Evolutionary conservation across 2,329 filamentous ascomycete genomes (phyloP), one percentile per base, ranked within the genome.

Genomic region (Corynespora cassiicola): DNA sequence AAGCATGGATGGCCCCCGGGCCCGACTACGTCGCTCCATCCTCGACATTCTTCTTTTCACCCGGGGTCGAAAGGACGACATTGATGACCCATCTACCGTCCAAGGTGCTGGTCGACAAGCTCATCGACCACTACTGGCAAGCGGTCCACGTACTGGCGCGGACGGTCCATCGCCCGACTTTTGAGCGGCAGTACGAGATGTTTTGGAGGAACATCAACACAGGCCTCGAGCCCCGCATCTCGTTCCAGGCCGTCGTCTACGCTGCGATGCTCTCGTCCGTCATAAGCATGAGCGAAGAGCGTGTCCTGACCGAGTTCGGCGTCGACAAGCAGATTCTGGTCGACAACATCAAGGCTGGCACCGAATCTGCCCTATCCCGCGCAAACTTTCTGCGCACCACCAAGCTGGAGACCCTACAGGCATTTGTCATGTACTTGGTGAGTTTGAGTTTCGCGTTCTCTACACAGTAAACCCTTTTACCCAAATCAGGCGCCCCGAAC

Each of bases 381-480:
- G 85, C 87, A 4, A 85, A 87, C 57, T 87, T 90, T 41, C 66
- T 90, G 22, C 75, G 84, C 22, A 88, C 86, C 0, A 87, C 81
- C 0, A 85, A 82, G 50, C 70, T 88, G n/a, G 85, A 89, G 63
- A 87, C 84, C 1, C 72, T 91, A 54, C 87, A 90, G 60, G 86
- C 85, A 1, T 86, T 90, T 53, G 81, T 90, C 22, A 86, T 89
- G 74, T 90, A 89, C 50, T 72, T 90, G 68, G 83, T 87, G 65
- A 68, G 78, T 72, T 23, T 7, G n/a, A n/a, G 12, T 20, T 22
- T 29, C 33, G 15, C 5, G 15, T 23, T 33, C 28, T 16, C 14
- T 16, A n/a, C n/a, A n/a, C n/a, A n/a, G n/a, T n/a, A n/a, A n/a
- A n/a, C n/a, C n/a, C n/a, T n/a, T n/a, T n/a, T n/a, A n/a, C n/a